Evolutionary conservation across 768 basidiomycete genomes (phyloP).

Genomic region (Rhizopogon salebrosus): DNA sequence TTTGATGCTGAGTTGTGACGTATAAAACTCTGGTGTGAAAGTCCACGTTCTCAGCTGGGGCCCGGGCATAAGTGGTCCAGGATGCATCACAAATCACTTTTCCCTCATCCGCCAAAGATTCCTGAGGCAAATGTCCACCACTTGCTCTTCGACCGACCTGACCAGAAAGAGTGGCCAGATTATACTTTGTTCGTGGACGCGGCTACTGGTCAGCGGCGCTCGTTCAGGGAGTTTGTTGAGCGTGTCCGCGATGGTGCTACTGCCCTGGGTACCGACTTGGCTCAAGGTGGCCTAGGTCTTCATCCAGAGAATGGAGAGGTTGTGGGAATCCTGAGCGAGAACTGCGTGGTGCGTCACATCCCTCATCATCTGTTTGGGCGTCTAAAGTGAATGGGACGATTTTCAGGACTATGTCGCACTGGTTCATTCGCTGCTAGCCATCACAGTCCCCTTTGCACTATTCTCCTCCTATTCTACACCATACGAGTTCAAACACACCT

Average conservation of each 20-base stretch:
- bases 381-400: neutral
- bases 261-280: conserved; percentile 38
- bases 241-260: conserved; percentile 47
- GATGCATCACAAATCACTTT: conserved; percentile 50
- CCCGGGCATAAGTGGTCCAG: neutral
- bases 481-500: conserved; percentile 44
- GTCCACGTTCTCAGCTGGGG: neutral
- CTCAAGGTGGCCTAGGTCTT: conserved; percentile 51
- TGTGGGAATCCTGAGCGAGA: conserved; percentile 63
- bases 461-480: conserved; percentile 44
- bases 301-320: conserved; percentile 41
- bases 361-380: neutral
- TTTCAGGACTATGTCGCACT: conserved; percentile 43
- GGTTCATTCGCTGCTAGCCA: conserved; percentile 35
- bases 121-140: conserved; percentile 45
- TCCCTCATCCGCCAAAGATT: conserved; percentile 40
- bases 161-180: conserved; percentile 45
- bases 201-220: conserved; percentile 37
- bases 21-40: neutral
- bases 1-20: neutral
- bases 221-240: conserved; percentile 38
- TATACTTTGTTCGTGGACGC: conserved; percentile 50
- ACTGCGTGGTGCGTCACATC: conserved; percentile 44
- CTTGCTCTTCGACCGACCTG: conserved; percentile 44
- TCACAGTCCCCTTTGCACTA: conserved; percentile 41